Evolutionary conservation across 1,139 yeast genomes (phyloP), one percentile per base, ranked within the genome.

Genomic region (Blastobotrys persicus): DNA sequence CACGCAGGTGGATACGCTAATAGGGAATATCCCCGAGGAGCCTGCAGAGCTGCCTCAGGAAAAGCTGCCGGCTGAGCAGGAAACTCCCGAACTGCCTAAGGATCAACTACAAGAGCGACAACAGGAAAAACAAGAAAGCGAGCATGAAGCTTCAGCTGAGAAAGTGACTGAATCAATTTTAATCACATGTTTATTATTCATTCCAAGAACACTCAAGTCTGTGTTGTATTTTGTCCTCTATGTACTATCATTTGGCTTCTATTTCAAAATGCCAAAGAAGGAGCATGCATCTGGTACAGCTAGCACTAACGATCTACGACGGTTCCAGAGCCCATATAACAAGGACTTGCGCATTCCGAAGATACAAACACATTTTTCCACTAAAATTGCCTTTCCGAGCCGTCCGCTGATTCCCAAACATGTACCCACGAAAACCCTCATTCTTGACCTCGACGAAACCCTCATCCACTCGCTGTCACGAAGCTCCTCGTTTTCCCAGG

Each of bases 361-460:
- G 23, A 28, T 43, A 7, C 40, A 37, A 12, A 28, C 32, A 7
- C 40, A 37, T 5, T 37, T 37, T 18, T 18, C 41, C 28, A 19
- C 41, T 19, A 37, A 37, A 12, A 35, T 43, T 16, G 23, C 46
- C 20, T 49, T 49, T 44, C 48, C 50, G 16, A 16, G 42, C 14
- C 46, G 55, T 13, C 51, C 55, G 19, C 34, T 49, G 45, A 43
- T 53, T 16, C 49, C 51, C 16, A 69, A 70, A 33, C 68, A 74
- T 47, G 64, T 76, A 40, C 77, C 81, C 56, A 48, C 52, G 37
- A 92, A 91, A 64, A 85, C 91, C 1, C 74, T 92, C 39, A 84
- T 92, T 0, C 72, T 92, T 26, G 98, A 92, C 65, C 76, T 92
- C 33, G 98, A 92, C 67, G 98, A 92, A 63, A 92, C 98, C 0